Evolutionary conservation across 768 basidiomycete species (phyloP).

Genomic region (Lyophyllum decastes): DNA sequence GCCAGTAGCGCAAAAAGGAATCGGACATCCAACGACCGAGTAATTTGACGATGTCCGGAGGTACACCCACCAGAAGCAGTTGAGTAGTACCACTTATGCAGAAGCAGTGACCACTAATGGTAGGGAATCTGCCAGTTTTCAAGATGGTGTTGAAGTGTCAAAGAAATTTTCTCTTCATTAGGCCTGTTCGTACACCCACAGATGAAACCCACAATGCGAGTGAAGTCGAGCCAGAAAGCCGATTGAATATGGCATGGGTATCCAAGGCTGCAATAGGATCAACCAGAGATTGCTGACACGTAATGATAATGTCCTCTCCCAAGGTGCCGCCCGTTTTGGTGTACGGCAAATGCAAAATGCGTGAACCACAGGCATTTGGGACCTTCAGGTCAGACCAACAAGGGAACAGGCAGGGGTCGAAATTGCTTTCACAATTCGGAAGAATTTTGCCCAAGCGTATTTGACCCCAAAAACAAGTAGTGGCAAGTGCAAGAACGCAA

Average conservation of each 20-base stretch:
- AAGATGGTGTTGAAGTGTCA: neutral
- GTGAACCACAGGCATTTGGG: slow-evolving; percentile 6
- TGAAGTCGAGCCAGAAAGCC: neutral
- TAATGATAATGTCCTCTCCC: slow-evolving; percentile 22
- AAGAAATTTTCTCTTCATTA: neutral
- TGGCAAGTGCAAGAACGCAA: slow-evolving; percentile 12
- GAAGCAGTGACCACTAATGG: neutral
- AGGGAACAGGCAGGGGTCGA: slow-evolving; percentile 5
- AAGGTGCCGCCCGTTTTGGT: slow-evolving; percentile 19
- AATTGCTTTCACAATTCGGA: neutral
- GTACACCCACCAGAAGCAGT: neutral
- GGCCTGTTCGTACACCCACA: neutral
- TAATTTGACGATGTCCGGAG: neutral
- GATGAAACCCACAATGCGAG: neutral
- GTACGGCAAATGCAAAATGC: slow-evolving; percentile 22
- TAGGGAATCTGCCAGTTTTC: neutral
- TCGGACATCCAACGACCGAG: neutral
- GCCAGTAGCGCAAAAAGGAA: neutral
- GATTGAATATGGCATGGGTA: neutral
- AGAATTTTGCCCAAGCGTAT: neutral
- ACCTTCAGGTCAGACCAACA: neutral
- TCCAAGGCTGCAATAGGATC: slow-evolving; percentile 20
- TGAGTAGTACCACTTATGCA: neutral
- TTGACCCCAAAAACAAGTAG: neutral
- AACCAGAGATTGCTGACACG: slow-evolving; percentile 1